Base-by-base conservation (phyloP, 2,329 filamentous ascomycete species). In the Fusarium protoensiforme region DNA sequence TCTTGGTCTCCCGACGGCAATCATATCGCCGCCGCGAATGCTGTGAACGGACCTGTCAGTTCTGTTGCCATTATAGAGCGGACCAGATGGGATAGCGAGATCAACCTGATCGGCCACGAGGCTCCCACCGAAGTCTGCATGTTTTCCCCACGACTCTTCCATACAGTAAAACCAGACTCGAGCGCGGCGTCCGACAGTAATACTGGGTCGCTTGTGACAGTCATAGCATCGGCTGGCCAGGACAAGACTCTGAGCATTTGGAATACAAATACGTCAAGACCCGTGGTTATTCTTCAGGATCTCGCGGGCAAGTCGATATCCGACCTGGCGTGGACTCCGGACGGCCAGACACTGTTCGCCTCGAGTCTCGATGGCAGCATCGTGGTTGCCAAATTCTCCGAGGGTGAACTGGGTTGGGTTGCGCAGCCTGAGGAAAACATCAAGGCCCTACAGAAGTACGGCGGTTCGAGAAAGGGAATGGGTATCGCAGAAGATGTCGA, bases 1-100 rank as follows among this genome's bases (percentile, higher is more conserved):
- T 98, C 96, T 2, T 99, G 96, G 96, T 98, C 95, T 3, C 97
- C 96, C 0, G 96, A 99, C 81, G 96, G 96, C 9, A 95, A 96
- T 78, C 96, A 98, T 78, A 98, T 99, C 70, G 96, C 96, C 5
- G 96, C 96, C 5, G 94, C 96, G 8, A 99, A 99, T 81, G 95
- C 96, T 0, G 95, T 98, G 22, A 99, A 99, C 80, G 96, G 96
- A 0, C 97, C 96, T 2, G 96, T 99, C 27, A 98, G 94, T 84
- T 98, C 96, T 1, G 96, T 98, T 35, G 96, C 96, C 6, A 98
- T 99, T 67, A 94, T 99, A 64, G 95, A 96, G 79, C 92, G 96
- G 75, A 93, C 94, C 20, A 90, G 90, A 39, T 99, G 97, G 96
- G 95, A 98, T 78, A 95, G 94, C 72, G 95, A 99, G 79, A 98